Conservation (phyloP, 2,329 filamentous ascomycete genomes). For the Elsinoe ampelina region DNA sequence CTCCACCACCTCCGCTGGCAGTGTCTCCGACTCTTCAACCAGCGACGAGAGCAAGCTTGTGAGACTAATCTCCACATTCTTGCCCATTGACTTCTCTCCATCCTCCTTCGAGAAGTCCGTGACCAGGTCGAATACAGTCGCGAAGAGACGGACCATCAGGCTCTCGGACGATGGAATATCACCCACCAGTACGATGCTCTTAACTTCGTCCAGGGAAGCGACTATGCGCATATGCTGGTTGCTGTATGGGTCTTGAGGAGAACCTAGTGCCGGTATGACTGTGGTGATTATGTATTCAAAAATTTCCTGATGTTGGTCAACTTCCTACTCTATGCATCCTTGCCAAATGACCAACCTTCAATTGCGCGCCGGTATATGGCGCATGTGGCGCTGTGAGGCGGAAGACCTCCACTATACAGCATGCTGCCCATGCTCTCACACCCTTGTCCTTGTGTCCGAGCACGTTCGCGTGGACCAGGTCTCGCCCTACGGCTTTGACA, state of each 20-base stretch:
- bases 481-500: conserved; percentile 72
- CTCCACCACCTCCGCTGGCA: conserved; percentile 78
- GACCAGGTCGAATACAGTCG: conserved; percentile 82
- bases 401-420: conserved; percentile 87
- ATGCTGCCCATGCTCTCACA: conserved; percentile 78
- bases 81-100: conserved; percentile 72
- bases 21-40: conserved; percentile 71
- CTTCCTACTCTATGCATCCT: neutral
- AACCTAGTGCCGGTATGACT: conserved; percentile 74
- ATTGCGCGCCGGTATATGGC: conserved; percentile 79
- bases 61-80: conserved; percentile 90
- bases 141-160: conserved; percentile 73
- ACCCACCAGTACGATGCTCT: conserved; percentile 84
- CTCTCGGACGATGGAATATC: conserved; percentile 76
- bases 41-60: conserved; percentile 74
- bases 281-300: conserved; percentile 80
- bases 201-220: conserved; percentile 79
- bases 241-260: conserved; percentile 84
- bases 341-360: conserved; percentile 56
- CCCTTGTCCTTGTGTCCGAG: conserved; percentile 88
- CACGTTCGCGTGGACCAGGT: conserved; percentile 72
- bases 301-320: conserved; percentile 57
- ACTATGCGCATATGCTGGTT: conserved; percentile 88
- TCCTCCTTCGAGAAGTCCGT: conserved; percentile 65
- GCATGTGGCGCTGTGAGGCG: conserved; percentile 89